Base-by-base conservation (phyloP, 805 yeast genomes). In the Jamesozyma lodderae region DNA sequence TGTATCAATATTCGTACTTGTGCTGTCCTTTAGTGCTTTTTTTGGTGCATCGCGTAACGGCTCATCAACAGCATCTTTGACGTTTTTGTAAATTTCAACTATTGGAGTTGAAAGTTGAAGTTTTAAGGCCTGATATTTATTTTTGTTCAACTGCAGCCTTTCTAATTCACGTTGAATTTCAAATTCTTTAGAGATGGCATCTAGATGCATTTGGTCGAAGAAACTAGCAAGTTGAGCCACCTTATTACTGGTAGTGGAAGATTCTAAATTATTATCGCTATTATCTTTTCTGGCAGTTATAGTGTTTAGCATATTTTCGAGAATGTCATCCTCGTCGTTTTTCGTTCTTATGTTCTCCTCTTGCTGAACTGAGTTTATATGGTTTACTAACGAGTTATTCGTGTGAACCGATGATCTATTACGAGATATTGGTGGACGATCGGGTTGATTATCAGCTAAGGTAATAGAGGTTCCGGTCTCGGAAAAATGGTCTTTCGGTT, bases 1-100 rank as follows among this genome's bases (percentile, higher is more conserved):
- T 30, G 15, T 7, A 14, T 30, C 33, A 24, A 34, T 41, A 22
- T 40, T 24, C 29, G 24, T 26, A 26, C 41, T 14, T 10, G 14
- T 14, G 9, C 16, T 38, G 15, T 19, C 9, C 6, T 5, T 8
- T 11, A 6, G 6, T 6, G 14, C 15, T 30, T 7, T 18, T 18
- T 24, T n/a, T 18, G 13, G 15, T 18, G 14, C 5, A n/a, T 10
- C 7, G n/a, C 68, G 14, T 17, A 67, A 52, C 14, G 66, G 67
- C 40, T 71, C 77, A 39, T 75, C 81, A 6, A 86, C 92, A 1
- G 94, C 96, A 61, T 88, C 96, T 42, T 80, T 78, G 10, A 84
- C 92, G 52, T 84, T 80, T 47, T 85, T 79, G 55, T 82, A 92
- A 19, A 92, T 81, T 49, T 88, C 96, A 17, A 88, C 96, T 40